Evolutionary conservation across 345 rosid species (phyloP).

Genomic region (Trapa bicornis): DNA sequence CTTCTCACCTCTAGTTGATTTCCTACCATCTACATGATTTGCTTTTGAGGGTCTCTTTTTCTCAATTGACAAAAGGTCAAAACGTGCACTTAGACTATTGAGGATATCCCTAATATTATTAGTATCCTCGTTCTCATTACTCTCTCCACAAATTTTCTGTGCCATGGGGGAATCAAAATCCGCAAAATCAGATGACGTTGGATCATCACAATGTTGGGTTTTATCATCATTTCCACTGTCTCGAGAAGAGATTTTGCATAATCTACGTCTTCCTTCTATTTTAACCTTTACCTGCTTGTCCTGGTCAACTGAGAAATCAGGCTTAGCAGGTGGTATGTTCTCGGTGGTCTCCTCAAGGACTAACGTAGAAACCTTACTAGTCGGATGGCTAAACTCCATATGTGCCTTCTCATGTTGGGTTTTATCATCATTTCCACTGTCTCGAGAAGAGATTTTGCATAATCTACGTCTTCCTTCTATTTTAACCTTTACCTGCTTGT

Average conservation of each 20-base stretch:
- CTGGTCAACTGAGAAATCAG: background rate
- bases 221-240: constrained; percentile 17
- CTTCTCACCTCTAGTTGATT: constrained; percentile 6
- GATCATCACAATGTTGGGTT: constrained; percentile 17
- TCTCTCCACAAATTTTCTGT: constrained; percentile 16
- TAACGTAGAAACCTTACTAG: background rate
- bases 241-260: constrained; percentile 40
- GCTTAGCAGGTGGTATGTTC: background rate
- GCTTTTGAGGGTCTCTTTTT: constrained; percentile 29
- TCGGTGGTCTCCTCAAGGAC: constrained; percentile 4
- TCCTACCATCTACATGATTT: constrained; percentile 13
- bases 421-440: constrained; percentile 14
- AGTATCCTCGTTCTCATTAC: constrained; percentile 11
- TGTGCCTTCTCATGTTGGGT: constrained; percentile 1
- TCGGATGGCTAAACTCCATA: background rate
- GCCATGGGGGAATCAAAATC: constrained; percentile 59
- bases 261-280: constrained; percentile 45
- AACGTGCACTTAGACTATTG: constrained; percentile 57
- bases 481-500: constrained; percentile 27
- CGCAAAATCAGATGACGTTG: constrained; percentile 29
- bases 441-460: constrained; percentile 40
- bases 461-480: constrained; percentile 47
- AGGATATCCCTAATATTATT: constrained; percentile 73
- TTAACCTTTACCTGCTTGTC: constrained; percentile 25
- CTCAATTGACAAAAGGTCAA: constrained; percentile 66